Percentiles rank a stretch among this genome's conserved stretches.
Conservation (phyloP, 208 protist genomes). For the Angomonas deanei region DNA sequence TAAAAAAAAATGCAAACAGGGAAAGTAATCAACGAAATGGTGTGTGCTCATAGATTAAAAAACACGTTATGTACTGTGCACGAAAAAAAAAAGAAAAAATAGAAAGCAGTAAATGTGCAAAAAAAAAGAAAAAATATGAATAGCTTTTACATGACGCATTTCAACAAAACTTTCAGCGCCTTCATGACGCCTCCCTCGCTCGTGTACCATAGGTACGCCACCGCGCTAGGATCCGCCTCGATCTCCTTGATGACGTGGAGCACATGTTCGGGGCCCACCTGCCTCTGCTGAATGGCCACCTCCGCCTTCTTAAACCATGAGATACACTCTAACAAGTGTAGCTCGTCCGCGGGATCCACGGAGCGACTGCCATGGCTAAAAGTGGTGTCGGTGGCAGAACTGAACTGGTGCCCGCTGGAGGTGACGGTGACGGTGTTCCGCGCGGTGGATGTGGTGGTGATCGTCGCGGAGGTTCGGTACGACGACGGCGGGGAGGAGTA, state of each 20-base stretch:
- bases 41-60: not conserved
- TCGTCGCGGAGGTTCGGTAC: not conserved
- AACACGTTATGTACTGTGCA: not conserved
- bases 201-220: constrained; percentile 1
- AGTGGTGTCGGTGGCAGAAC: no score
- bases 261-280: not conserved
- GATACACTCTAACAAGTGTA: not conserved
- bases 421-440: not conserved
- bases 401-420: no score
- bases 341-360: not conserved
- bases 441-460: not conserved
- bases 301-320: not conserved
- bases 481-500: not conserved
- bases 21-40: not conserved
- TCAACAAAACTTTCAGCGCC: not conserved
- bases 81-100: not conserved
- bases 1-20: not conserved
- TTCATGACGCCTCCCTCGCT: not conserved
- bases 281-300: not conserved
- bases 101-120: not conserved
- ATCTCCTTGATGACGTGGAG: not conserved
- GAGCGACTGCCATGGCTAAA: no score
- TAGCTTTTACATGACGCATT: not conserved
- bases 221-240: not conserved
- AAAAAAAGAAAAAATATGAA: not conserved